Percentiles rank a stretch among this genome's conserved stretches.
Conservation (phyloP, 2,329 filamentous ascomycete genomes). For the Hypoxylon sp. region DNA sequence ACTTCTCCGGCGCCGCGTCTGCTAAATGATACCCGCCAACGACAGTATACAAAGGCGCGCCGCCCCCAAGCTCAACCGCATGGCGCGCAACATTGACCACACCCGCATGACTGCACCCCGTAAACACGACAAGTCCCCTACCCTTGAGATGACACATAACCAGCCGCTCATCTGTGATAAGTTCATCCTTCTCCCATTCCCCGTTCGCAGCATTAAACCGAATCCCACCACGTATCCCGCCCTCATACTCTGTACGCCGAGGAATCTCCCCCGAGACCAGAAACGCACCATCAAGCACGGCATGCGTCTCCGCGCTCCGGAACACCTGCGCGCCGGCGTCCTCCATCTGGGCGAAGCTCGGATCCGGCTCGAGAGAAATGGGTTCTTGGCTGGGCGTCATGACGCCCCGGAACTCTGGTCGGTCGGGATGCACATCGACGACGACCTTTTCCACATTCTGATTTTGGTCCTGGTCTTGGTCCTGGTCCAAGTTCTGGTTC, state of each 20-base stretch:
- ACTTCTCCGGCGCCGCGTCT: conserved; percentile 52
- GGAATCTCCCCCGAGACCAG: conserved; percentile 64
- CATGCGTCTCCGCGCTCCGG: conserved; percentile 52
- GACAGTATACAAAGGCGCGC: conserved; percentile 56
- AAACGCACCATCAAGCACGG: conserved; percentile 59
- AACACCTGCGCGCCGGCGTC: conserved; percentile 52
- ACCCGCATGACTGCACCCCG: conserved; percentile 64
- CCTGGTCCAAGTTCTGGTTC: too few relatives aligned
- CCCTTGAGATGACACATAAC: conserved; percentile 62
- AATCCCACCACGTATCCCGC: conserved; percentile 54
- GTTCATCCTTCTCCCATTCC: conserved; percentile 58
- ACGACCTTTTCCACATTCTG: conserved; percentile 44
- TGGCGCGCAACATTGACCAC: conserved; percentile 61
- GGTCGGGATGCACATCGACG: conserved; percentile 61
- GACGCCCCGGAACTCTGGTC: conserved; percentile 60
- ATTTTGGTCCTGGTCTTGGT: conserved; percentile 25
- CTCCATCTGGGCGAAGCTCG: conserved; percentile 57
- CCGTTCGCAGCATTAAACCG: conserved; percentile 41
- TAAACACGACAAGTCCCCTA: conserved; percentile 63
- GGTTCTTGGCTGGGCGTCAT: conserved; percentile 50
- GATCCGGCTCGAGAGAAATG: conserved; percentile 62
- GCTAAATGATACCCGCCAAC: conserved; percentile 64
- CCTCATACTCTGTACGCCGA: conserved; percentile 58
- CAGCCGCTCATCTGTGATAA: conserved; percentile 61
- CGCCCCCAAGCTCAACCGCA: conserved; percentile 51